Conservation (phyloP, 768 basidiomycete genomes). For the Termitomyces sp. region DNA sequence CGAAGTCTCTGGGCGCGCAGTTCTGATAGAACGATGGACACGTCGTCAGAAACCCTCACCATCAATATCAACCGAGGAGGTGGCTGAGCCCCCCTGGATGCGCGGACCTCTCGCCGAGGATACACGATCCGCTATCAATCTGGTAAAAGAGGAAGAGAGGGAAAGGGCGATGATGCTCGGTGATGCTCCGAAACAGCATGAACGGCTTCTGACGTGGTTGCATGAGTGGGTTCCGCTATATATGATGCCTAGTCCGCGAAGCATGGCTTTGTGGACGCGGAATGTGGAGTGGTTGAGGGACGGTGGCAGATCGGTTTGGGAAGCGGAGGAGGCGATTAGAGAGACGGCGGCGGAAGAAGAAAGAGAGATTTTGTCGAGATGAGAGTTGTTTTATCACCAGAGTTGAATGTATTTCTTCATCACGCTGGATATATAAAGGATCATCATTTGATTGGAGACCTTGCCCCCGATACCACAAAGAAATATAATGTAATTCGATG, state of each 20-base stretch:
- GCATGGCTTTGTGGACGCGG: slow-evolving; percentile 27
- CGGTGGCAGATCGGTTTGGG: neutral
- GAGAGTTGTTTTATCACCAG: slow-evolving; percentile 13
- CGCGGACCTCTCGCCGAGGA: neutral
- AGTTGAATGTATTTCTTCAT: neutral
- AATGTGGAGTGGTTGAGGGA: slow-evolving; percentile 6
- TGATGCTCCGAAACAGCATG: slow-evolving; percentile 31
- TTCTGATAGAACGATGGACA: slow-evolving; percentile 45
- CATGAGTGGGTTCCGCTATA: slow-evolving; percentile 49
- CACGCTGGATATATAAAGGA: neutral
- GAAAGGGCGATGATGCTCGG: neutral
- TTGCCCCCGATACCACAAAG: no score
- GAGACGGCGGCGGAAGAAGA: neutral
- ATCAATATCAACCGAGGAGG: neutral
- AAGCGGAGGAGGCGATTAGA: slow-evolving; percentile 5
- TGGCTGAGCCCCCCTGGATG: neutral
- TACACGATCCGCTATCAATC: neutral
- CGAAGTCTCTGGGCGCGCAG: slow-evolving; percentile 59
- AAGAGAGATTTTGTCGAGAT: neutral
- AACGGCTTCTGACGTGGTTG: slow-evolving; percentile 45
- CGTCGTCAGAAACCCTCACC: neutral
- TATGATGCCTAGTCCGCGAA: slow-evolving; percentile 34
- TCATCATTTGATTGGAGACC: no score
- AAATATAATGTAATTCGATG: no score
- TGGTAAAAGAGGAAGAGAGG: neutral